Base-by-base conservation (phyloP, 306 rosid species). In the Quercus bicolor region DNA sequence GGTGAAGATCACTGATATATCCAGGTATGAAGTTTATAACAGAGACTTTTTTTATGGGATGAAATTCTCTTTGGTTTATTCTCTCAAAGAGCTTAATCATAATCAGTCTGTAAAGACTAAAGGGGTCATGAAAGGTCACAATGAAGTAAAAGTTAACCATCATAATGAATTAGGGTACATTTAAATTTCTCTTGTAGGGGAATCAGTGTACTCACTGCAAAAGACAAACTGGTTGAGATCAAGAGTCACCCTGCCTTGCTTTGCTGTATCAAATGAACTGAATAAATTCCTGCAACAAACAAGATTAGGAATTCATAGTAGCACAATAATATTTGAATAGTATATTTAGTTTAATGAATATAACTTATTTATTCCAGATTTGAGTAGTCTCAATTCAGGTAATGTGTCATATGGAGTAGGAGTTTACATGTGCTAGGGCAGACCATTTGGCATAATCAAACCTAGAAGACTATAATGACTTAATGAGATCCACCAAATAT, bases 211-310 rank as follows among this genome's bases (percentile, higher is more conserved):
- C 97, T 94, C 80, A 92, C 97, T 89, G 86, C 97, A 94, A 77
- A 88, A 94, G 75, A 92, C 88, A 86, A 94, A 94, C 71, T 92
- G 98, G 85, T 94, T 94, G 87, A 94, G 91, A 87, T 94, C 98
- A 65, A 94, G 91, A 40, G 96, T 80, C 78, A 92, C 96, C 77
- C 96, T 91, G 80, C 98, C 98, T 81, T 94, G 93, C 86, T 90
- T 92, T 0, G 98, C 85, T 20, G 93, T 87, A 77, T 94, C 98
- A 74, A 94, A 94, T 51, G 98, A 94, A 76, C 88, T 87, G 80
- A 94, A 94, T 85, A 94, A 65, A 86, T 89, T 94, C 89, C 97
- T 92, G 91, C 72, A 79, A 75, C 78, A 87, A 78, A 78, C 65
- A 77, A 70, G 60, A 78, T 9, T 51, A n/a, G 18, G 72, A 34